A percentile compares a stretch with the other conserved stretches of the same genome.
Evolutionary conservation across 257 asterid species (phyloP).

Genomic region (Perilla frutescens): DNA sequence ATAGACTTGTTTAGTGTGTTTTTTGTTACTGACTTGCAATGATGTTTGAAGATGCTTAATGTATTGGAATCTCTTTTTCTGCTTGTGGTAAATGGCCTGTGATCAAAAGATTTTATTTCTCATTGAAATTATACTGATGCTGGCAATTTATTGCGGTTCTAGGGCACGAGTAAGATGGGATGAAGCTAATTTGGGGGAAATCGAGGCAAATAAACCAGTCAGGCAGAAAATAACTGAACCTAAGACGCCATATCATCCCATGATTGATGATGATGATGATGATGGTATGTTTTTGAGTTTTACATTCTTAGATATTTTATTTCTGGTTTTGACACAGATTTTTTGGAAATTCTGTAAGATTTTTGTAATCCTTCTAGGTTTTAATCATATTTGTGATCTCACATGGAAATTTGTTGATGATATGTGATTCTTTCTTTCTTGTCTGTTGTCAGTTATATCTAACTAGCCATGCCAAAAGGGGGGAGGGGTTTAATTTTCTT

Average conservation of each 20-base stretch:
- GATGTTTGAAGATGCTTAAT: neutral
- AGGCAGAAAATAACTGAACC: conserved; percentile 97
- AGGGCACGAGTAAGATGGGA: conserved; percentile 84
- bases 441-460: neutral
- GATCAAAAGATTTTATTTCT: neutral
- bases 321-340: conserved; percentile 1
- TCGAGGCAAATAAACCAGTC: conserved; percentile 94
- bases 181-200: conserved; percentile 85
- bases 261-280: conserved; percentile 61
- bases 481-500: neutral
- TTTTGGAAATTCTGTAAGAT: conserved; percentile 9
- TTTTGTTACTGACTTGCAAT: neutral
- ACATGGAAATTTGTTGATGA: conserved; percentile 1
- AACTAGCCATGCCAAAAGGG: too few relatives aligned
- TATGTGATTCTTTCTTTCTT: conserved; percentile 19
- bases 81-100: neutral
- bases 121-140: conserved; percentile 20
- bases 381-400: conserved; percentile 17
- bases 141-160: conserved; percentile 34
- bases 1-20: neutral
- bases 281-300: conserved; percentile 34
- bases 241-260: conserved; percentile 93
- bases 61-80: neutral
- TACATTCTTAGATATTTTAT: neutral
- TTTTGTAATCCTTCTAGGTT: conserved; percentile 2